Evolutionary conservation across 108 stramenopile genomes (phyloP).

Genomic region (Conticribra guillardii): DNA sequence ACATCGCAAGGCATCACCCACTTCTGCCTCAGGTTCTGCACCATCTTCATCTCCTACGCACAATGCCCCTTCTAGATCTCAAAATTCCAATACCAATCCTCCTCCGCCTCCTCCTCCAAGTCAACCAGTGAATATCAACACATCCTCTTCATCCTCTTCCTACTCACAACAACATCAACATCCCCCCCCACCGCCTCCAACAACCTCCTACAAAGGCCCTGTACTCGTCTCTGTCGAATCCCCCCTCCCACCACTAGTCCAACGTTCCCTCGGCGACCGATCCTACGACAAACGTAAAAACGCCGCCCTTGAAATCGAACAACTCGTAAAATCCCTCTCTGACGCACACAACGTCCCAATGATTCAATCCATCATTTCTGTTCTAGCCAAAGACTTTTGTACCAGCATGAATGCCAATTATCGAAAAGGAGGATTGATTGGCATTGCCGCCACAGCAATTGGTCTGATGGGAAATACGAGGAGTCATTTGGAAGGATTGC

Average conservation of each 20-base stretch:
- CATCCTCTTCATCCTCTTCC: constrained; percentile 15
- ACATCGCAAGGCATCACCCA: not conserved
- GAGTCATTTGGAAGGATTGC: constrained; percentile 77
- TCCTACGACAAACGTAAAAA: constrained; percentile 99
- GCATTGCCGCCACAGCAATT: constrained; percentile 95
- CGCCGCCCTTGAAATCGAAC: constrained; percentile 97
- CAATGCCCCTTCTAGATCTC: not conserved
- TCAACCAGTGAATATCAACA: constrained; percentile 5
- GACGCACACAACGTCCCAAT: constrained; percentile 83
- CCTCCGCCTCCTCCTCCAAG: constrained; percentile 32
- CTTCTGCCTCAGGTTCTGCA: not conserved
- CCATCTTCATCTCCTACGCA: not conserved
- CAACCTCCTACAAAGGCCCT: constrained; percentile 19
- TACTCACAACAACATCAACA: constrained; percentile 5
- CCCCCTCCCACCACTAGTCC: constrained; percentile 84
- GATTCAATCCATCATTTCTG: constrained; percentile 82
- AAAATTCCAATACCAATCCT: constrained; percentile 2
- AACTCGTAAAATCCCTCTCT: constrained; percentile 85
- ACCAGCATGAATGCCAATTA: constrained; percentile 97
- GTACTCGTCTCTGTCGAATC: constrained; percentile 65
- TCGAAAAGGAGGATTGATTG: constrained; percentile 98
- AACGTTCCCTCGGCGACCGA: constrained; percentile 93
- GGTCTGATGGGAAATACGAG: constrained; percentile 84
- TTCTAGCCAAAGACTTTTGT: constrained; percentile 95
- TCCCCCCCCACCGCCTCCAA: constrained; percentile 13